Percentiles rank a stretch among this genome's conserved stretches.
Conservation (phyloP, 371 early-diverging fungal genomes). For the Mortierella polycephala region DNA sequence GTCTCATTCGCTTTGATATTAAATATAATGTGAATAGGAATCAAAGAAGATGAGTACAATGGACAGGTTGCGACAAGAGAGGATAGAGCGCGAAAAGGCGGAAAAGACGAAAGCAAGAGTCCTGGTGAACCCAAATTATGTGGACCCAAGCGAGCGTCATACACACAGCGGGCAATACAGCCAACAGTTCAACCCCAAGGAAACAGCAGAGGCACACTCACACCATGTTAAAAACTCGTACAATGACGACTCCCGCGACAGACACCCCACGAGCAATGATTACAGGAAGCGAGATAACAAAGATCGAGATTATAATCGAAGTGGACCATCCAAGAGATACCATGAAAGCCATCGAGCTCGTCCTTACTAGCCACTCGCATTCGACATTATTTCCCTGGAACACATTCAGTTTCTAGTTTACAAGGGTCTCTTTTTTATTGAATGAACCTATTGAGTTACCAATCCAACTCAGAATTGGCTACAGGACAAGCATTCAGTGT, state of each 20-base stretch:
- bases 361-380: too few species aligned
- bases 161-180: conserved; percentile 20
- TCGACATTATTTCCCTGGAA: too few species aligned
- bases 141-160: conserved; percentile 16
- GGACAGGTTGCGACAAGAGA: conserved; percentile 34
- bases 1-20: neutral
- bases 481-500: conserved; percentile 54
- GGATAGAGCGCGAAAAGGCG: conserved; percentile 33
- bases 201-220: conserved; percentile 23
- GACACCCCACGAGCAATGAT: neutral
- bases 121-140: conserved; percentile 15
- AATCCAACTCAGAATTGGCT: conserved; percentile 26
- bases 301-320: too few species aligned
- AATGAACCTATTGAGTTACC: conserved; percentile 14
- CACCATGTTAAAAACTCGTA: neutral
- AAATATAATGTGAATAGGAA: conserved; percentile 1
- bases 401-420: too few species aligned
- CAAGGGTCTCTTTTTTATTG: too few species aligned
- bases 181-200: conserved; percentile 50
- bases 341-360: too few species aligned
- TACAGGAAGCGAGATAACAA: too few species aligned
- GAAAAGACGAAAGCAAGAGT: conserved; percentile 22
- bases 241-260: neutral
- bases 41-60: conserved; percentile 21
- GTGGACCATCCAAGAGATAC: neutral